Evolutionary conservation across 495 filamentous ascomycete species (phyloP).

Genomic region (Hypoxylon fragiforme): DNA sequence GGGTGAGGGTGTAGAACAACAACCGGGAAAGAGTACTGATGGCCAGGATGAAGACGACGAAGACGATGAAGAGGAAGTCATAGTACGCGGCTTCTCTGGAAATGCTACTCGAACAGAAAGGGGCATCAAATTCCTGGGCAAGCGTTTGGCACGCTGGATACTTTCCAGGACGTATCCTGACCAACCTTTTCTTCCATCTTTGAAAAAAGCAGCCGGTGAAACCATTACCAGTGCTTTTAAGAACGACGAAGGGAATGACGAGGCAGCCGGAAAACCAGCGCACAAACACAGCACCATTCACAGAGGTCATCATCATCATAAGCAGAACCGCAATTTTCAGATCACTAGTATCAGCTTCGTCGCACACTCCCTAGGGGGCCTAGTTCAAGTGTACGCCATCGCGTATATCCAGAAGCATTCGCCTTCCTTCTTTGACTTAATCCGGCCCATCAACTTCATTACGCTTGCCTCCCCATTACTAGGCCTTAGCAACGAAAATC

Average conservation of each 20-base stretch:
- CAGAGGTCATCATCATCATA: constrained; percentile 29
- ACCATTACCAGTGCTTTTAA: constrained; percentile 43
- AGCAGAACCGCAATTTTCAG: constrained; percentile 68
- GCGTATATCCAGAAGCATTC: constrained; percentile 98
- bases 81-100: constrained; percentile 88
- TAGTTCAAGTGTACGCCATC: constrained; percentile 93
- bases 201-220: constrained; percentile 53
- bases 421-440: constrained; percentile 84
- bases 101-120: constrained; percentile 90
- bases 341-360: constrained; percentile 97
- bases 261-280: constrained; percentile 40
- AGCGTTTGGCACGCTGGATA: constrained; percentile 89
- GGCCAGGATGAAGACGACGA: constrained; percentile 40
- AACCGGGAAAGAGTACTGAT: constrained; percentile 61
- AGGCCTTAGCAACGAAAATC: constrained; percentile 95
- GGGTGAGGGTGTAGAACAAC: constrained; percentile 28
- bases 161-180: constrained; percentile 89
- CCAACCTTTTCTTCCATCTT: constrained; percentile 76
- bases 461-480: constrained; percentile 88
- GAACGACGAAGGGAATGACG: constrained; percentile 34
- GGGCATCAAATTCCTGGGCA: constrained; percentile 95
- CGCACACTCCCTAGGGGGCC: constrained; percentile 87
- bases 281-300: constrained; percentile 61
- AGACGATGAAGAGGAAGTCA: constrained; percentile 78
- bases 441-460: constrained; percentile 91